Evolutionary conservation across 2,329 filamentous ascomycete genomes (phyloP).

Genomic region (Ceratocystis albifundus): DNA sequence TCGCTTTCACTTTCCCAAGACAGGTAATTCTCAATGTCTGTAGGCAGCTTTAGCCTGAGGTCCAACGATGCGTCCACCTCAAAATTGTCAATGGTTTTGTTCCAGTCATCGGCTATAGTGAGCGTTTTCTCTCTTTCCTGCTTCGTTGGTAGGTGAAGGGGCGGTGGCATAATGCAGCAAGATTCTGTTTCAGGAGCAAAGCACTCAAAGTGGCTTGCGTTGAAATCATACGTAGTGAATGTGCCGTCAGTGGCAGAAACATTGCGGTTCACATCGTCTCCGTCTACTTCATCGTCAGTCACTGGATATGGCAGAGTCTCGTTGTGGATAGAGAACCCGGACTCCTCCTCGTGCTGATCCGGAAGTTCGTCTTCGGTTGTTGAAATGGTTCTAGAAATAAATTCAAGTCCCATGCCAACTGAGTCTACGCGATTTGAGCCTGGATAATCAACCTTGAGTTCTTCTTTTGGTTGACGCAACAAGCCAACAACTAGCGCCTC

Average conservation of each 20-base stretch:
- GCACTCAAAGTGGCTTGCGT: neutral
- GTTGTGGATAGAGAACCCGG: neutral
- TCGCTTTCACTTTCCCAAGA: neutral
- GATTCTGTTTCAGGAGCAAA: neutral
- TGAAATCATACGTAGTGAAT: neutral
- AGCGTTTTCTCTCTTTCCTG: neutral
- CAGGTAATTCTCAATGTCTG: neutral
- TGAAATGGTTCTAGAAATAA: neutral
- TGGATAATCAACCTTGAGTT: neutral
- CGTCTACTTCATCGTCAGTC: neutral
- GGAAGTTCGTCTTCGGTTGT: neutral
- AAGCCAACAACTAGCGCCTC: neutral
- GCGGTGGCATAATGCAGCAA: neutral
- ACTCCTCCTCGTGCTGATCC: neutral
- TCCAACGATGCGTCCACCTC: neutral
- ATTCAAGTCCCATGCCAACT: neutral
- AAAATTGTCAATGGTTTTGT: neutral
- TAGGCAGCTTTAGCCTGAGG: neutral
- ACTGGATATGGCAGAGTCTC: neutral
- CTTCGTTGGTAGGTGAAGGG: neutral
- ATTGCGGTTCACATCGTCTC: neutral
- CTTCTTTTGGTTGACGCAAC: neutral
- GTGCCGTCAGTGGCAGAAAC: slow-evolving; percentile 7
- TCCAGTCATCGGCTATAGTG: neutral
- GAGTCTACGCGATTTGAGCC: neutral